Conservation (phyloP, 2,329 filamentous ascomycete species). For the Colletotrichum orbiculare region DNA sequence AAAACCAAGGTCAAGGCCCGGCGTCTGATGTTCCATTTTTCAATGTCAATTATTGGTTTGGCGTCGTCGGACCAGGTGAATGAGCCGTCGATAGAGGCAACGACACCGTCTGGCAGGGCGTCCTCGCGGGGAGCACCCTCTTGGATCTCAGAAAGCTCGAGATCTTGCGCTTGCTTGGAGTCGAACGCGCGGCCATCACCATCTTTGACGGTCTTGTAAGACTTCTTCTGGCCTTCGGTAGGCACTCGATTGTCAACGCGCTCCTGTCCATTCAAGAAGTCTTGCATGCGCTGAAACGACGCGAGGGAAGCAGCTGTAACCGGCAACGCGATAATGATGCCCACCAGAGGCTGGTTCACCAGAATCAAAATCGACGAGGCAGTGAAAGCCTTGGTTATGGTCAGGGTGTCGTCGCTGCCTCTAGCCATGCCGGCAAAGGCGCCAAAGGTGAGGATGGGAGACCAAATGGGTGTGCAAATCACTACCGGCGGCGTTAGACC, state of each 20-base stretch:
- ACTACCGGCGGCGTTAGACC: constrained; percentile 18
- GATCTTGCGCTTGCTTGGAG: neutral
- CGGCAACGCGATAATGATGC: constrained; percentile 40
- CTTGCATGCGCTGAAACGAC: constrained; percentile 43
- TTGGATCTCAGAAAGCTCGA: constrained; percentile 9
- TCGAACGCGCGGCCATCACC: neutral
- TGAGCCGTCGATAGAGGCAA: constrained; percentile 20
- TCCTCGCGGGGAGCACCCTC: neutral
- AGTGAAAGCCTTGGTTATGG: constrained; percentile 38
- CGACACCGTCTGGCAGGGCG: neutral
- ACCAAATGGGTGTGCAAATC: constrained; percentile 38
- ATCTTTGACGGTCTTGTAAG: no score
- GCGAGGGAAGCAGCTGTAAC: constrained; percentile 35
- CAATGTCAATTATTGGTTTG: constrained; percentile 30
- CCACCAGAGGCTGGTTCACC: constrained; percentile 39
- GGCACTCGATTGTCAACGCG: constrained; percentile 31
- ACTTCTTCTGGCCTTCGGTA: neutral
- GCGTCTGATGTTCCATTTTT: constrained; percentile 8
- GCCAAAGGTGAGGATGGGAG: constrained; percentile 39
- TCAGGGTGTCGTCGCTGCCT: constrained; percentile 10
- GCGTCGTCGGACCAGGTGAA: constrained; percentile 35
- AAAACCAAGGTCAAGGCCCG: constrained; percentile 42
- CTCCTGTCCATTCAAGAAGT: constrained; percentile 40
- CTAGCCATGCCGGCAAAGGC: constrained; percentile 37
- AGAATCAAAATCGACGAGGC: constrained; percentile 39